Evolutionary conservation across 495 filamentous ascomycete genomes (phyloP).

Genomic region (Lepraria neglecta): DNA sequence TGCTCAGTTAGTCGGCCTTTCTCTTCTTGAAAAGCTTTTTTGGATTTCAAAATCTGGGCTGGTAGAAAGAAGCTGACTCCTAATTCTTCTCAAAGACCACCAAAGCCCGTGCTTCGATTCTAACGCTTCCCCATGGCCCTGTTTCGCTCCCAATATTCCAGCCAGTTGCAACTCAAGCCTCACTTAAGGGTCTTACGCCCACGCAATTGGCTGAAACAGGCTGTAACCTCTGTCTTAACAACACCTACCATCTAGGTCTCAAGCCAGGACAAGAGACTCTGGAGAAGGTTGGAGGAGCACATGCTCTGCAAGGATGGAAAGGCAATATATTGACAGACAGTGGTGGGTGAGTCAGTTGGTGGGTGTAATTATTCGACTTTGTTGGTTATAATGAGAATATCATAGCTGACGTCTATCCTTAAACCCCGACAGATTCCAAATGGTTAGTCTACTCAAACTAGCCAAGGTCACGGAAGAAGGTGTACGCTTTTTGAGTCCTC

Average conservation of each 20-base stretch:
- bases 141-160: slow-evolving; percentile 92
- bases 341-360: slow-evolving; percentile 66
- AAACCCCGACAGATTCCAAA: slow-evolving; percentile 68
- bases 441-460: slow-evolving; percentile 93
- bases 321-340: slow-evolving; percentile 95
- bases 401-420: not conserved
- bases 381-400: not conserved
- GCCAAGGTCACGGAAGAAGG: slow-evolving; percentile 93
- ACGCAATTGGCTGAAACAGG: slow-evolving; percentile 83
- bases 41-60: not conserved
- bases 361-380: not conserved
- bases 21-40: not conserved
- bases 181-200: slow-evolving; percentile 88
- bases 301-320: slow-evolving; percentile 90
- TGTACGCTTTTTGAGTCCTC: slow-evolving; percentile 87
- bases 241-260: slow-evolving; percentile 93
- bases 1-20: slow-evolving; percentile 61
- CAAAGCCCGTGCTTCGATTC: slow-evolving; percentile 84
- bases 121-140: slow-evolving; percentile 84
- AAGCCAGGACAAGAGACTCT: slow-evolving; percentile 88
- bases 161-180: slow-evolving; percentile 97
- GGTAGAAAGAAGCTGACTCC: slow-evolving; percentile 15
- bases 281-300: slow-evolving; percentile 81
- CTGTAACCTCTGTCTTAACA: slow-evolving; percentile 89
- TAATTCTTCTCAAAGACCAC: slow-evolving; percentile 58